Evolutionary conservation across 306 rosid species (phyloP), one percentile per base, ranked within the genome.

Genomic region (Senna siamea): DNA sequence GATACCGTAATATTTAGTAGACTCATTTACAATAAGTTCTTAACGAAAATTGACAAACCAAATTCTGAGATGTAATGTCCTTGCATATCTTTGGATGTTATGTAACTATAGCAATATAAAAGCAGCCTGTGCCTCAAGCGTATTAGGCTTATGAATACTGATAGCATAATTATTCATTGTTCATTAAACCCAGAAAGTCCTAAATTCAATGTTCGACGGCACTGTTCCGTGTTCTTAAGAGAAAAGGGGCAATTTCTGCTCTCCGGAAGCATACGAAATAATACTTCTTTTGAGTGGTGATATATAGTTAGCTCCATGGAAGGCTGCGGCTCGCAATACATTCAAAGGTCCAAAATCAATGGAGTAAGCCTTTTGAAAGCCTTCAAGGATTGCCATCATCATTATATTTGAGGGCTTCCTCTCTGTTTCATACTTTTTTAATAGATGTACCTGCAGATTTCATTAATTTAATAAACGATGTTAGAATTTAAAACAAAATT

Each of bases 211-310:
- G 7, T 19, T 44, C 35, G 28, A 52, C 14, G 4, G 55, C 51
- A 73, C 58, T 79, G 35, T 23, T 72, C 30, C 43, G 26, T 14
- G 15, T 41, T 76, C 61, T 82, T 75, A 85, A 66, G 88, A 79
- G 88, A 94, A 88, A 64, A 87, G 57, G 4, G 96, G 97, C 69
- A 89, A 69, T 69, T 84, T 89, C 48, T 85, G 87, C 9, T 94
- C 91, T 34, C 98, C 97, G 1, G 97, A 89, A 66, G 97, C 98
- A 81, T 84, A 91, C 38, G 97, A 94, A 81, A 94, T 88, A 18
- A 94, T 94, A 76, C 87, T 85, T 79, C 78, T 88, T 73, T 88
- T 94, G 11, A 94, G 94, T 3, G 96, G 95, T 47, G 93, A 90
- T 69, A 94, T 81, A 68, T 79, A 65, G 80, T 75, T 83, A 14